Conservation (phyloP, 345 rosid species). For the Acer saccharum region DNA sequence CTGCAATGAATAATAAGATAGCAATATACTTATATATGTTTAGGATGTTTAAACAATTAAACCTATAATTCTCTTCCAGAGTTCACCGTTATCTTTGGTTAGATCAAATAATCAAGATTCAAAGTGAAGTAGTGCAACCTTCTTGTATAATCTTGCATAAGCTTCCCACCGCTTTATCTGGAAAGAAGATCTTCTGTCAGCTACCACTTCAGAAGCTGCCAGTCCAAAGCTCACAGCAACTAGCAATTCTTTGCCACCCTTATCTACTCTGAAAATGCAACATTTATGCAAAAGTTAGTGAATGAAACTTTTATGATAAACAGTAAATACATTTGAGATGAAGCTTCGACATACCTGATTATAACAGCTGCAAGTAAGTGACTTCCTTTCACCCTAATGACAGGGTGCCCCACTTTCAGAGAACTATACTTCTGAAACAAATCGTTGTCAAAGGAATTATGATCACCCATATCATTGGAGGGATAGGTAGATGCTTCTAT, state of each 20-base stretch:
- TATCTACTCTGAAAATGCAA: conserved; percentile 52
- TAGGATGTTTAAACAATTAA: background rate
- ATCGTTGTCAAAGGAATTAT: conserved; percentile 35
- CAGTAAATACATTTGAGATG: background rate
- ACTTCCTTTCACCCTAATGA: conserved; percentile 72
- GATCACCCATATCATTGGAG: conserved; percentile 40
- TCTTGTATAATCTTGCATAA: conserved; percentile 67
- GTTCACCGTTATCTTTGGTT: background rate
- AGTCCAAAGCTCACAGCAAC: conserved; percentile 77
- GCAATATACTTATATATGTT: background rate
- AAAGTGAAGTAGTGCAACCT: conserved; percentile 40
- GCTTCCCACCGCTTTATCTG: conserved; percentile 72
- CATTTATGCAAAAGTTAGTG: conserved; percentile 6
- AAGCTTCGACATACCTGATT: conserved; percentile 37
- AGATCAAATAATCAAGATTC: conserved; percentile 2
- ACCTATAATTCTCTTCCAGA: background rate
- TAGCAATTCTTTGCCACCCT: conserved; percentile 65
- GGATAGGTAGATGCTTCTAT: conserved; percentile 39
- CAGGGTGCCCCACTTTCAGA: conserved; percentile 70
- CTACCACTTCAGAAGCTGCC: conserved; percentile 74
- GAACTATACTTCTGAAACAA: conserved; percentile 51
- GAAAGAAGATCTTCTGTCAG: conserved; percentile 66
- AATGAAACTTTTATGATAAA: background rate
- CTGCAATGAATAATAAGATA: background rate
- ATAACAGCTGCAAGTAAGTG: conserved; percentile 77